Percentiles rank a stretch among this genome's conserved stretches.
Evolutionary conservation across 23 red algal species (phyloP).

Genomic region (Agarophyton chilense): DNA sequence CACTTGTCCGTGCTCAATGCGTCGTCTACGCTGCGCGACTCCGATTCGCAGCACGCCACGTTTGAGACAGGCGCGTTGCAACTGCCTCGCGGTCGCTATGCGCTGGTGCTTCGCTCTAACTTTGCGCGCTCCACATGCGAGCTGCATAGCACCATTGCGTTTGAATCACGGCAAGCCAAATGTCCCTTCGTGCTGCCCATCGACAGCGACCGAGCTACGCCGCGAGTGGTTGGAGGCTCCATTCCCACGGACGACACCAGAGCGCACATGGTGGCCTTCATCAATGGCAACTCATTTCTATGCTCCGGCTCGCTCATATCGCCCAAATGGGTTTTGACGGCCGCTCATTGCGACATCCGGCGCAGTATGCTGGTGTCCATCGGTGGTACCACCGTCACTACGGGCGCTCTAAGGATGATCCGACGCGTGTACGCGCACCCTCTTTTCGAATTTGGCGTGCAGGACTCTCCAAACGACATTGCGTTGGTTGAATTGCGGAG

Average conservation of each 20-base stretch:
- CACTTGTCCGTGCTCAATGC: background rate
- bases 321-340: conserved; percentile 45
- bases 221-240: conserved; percentile 46
- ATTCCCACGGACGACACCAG: conserved; percentile 3
- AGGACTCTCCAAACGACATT: conserved; percentile 48
- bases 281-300: conserved; percentile 6
- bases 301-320: conserved; percentile 68
- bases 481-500: conserved; percentile 21
- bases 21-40: background rate
- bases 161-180: background rate
- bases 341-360: conserved; percentile 62
- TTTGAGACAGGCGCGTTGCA: background rate
- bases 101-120: background rate
- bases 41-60: background rate
- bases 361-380: conserved; percentile 8
- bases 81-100: background rate
- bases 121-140: background rate
- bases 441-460: background rate
- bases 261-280: conserved; percentile 62
- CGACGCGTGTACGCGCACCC: conserved; percentile 15
- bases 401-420: background rate
- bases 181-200: conserved; percentile 14
- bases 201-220: background rate
- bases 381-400: background rate
- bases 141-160: background rate